Evolutionary conservation across 2,329 filamentous ascomycete genomes (phyloP), one percentile per base, ranked within the genome.

Genomic region (Beauveria australis): DNA sequence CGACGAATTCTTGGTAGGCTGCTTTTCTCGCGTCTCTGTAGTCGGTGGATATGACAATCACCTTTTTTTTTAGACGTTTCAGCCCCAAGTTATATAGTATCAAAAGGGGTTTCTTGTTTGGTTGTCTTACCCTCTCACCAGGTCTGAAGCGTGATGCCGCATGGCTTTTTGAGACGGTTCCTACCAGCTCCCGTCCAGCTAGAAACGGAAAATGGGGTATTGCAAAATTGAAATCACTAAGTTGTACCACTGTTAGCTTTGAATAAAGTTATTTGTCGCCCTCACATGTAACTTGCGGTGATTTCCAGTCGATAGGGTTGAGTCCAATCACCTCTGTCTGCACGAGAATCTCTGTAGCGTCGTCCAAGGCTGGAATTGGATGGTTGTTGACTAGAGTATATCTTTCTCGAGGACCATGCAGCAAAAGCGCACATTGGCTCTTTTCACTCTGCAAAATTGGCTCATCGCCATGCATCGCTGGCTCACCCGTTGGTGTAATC

Each of bases 271-370:
- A 5, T 37, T 16, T 16, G 5, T 37, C 12, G 33, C 24, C 33
- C 12, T 16, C 5, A 3, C 5, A 37, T 37, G 33, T 37, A 77
- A 77, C 83, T 66, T 75, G 89, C 86, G 87, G 85, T 62, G 84
- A 81, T 75, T 89, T 89, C 85, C 85, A 89, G 69, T 90, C 89
- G 60, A 92, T 88, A 0, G 89, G 89, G 66, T 92, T 92, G 43
- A 92, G 73, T 0, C 89, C 88, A 66, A 90, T 86, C 14, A 82
- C 82, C 43, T 80, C 75, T 1, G 85, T 81, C 68, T 81, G 81
- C n/a, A 90, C 80, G 5, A 90, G 73, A 5, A 89, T 72, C 66
- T 90, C 84, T 48, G 66, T 63, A 6, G 66, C 66, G 8, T 74
- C 70, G 14, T 63, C 62, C 19, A 67, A 62, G 9, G 64, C 51